Conservation (phyloP, 148 eudicot genomes). For the Vaccinium vitisidaea region DNA sequence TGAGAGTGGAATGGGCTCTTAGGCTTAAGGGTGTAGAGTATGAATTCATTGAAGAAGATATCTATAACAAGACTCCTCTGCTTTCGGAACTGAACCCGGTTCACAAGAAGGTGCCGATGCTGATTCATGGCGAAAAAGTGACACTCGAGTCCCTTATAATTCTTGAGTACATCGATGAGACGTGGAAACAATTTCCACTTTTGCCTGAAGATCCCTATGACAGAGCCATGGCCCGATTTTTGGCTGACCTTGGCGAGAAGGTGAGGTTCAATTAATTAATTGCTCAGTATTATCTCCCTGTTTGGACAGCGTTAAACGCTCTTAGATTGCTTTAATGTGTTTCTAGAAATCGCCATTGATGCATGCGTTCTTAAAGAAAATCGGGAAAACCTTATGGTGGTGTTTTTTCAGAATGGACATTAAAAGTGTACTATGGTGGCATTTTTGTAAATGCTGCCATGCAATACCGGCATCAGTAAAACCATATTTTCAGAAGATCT, state of each 20-base stretch:
- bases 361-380: background rate
- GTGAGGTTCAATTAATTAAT: background rate
- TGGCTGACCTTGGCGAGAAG: constrained; percentile 21
- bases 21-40: constrained; percentile 25
- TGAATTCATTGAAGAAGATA: constrained; percentile 30
- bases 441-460: background rate
- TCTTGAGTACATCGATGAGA: constrained; percentile 29
- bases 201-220: constrained; percentile 28
- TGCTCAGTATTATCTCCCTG: too few relatives aligned
- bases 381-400: too few relatives aligned
- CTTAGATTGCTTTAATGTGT: too few relatives aligned
- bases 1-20: constrained; percentile 27
- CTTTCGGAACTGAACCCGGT: constrained; percentile 20
- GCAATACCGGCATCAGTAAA: too few relatives aligned
- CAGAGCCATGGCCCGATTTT: constrained; percentile 19
- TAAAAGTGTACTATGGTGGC: too few relatives aligned
- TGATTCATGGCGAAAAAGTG: constrained; percentile 22
- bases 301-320: too few relatives aligned
- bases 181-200: constrained; percentile 16
- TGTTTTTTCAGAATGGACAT: too few relatives aligned
- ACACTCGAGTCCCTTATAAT: constrained; percentile 12
- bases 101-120: constrained; percentile 18
- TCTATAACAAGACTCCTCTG: constrained; percentile 21
- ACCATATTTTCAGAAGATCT: too few relatives aligned
- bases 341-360: too few relatives aligned